These are phyloP conservation scores for Trametes gibbosa DNA, from an alignment of 768 basidiomycete species.

Conservation along the genomic window DNA sequence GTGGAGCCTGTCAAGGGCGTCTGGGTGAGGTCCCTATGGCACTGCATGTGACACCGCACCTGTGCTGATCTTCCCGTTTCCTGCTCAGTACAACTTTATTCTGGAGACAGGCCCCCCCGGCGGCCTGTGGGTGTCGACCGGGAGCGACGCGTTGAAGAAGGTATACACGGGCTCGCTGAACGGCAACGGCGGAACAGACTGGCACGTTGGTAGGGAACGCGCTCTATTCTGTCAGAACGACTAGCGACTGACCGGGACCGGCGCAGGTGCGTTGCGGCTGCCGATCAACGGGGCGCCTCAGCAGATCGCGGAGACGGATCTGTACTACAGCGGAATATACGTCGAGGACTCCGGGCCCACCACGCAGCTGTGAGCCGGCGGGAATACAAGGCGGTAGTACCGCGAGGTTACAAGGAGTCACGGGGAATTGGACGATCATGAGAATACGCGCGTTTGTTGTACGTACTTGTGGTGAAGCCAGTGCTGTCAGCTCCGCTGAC, in stretches of 20 bases:
- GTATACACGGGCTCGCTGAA: slow-evolving; percentile 23
- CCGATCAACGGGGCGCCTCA: slow-evolving; percentile 19
- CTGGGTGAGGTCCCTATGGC: slow-evolving; percentile 15
- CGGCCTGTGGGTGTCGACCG: slow-evolving; percentile 27
- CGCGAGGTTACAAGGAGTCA: not conserved
- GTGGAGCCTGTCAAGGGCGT: slow-evolving; percentile 23
- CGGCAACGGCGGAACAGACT: slow-evolving; percentile 22
- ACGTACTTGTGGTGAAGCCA: not conserved
- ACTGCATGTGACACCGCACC: not conserved
- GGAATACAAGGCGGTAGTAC: not conserved
- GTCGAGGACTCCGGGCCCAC: slow-evolving; percentile 24
- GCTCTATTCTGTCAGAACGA: not conserved
- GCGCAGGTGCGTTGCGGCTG: slow-evolving; percentile 21
- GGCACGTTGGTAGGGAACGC: slow-evolving; percentile 22
- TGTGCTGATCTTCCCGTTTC: not conserved
- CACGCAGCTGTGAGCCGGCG: slow-evolving; percentile 19
- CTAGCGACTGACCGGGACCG: not conserved
- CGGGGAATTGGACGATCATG: not conserved
- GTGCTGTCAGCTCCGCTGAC: not conserved
- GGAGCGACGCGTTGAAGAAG: slow-evolving; percentile 18
- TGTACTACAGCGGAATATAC: slow-evolving; percentile 22
- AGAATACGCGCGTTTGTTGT: not conserved
- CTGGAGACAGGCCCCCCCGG: slow-evolving; percentile 23
- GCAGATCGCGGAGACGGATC: slow-evolving; percentile 21
- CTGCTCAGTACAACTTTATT: slow-evolving; percentile 23